Conservation (phyloP, 192 early-diverging fungal species). For the Linderina pennispora region DNA sequence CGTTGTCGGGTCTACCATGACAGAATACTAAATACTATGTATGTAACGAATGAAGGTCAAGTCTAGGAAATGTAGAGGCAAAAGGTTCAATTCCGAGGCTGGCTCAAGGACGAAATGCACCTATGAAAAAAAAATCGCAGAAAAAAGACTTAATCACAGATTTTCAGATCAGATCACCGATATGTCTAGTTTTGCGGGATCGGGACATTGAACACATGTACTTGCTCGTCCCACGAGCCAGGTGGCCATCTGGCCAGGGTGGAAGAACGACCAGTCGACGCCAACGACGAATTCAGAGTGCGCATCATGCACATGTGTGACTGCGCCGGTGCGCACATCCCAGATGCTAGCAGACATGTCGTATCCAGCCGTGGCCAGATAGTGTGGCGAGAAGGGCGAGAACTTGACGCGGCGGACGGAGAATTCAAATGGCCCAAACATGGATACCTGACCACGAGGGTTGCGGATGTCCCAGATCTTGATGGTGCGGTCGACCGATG, state of each 20-base stretch:
- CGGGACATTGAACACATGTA: slow-evolving; percentile 57
- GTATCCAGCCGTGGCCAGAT: slow-evolving; percentile 81
- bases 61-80: neutral
- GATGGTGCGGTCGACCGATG: slow-evolving; percentile 80
- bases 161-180: too few relatives aligned
- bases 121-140: too few relatives aligned
- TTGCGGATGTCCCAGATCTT: slow-evolving; percentile 90
- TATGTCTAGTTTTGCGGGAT: neutral
- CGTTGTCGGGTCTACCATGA: neutral
- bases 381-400: slow-evolving; percentile 78
- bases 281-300: slow-evolving; percentile 98
- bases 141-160: too few relatives aligned
- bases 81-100: too few relatives aligned
- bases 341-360: slow-evolving; percentile 97
- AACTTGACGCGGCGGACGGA: slow-evolving; percentile 89
- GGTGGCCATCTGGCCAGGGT: slow-evolving; percentile 82
- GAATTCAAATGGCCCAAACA: slow-evolving; percentile 84
- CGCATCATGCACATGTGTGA: slow-evolving; percentile 67
- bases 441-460: slow-evolving; percentile 62
- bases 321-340: slow-evolving; percentile 57
- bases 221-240: slow-evolving; percentile 94
- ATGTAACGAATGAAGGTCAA: neutral
- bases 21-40: neutral
- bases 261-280: slow-evolving; percentile 86
- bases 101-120: too few relatives aligned